phyloP scores from a whole-genome alignment of 345 rosid genomes.

The Trapa bicornis region DNA sequence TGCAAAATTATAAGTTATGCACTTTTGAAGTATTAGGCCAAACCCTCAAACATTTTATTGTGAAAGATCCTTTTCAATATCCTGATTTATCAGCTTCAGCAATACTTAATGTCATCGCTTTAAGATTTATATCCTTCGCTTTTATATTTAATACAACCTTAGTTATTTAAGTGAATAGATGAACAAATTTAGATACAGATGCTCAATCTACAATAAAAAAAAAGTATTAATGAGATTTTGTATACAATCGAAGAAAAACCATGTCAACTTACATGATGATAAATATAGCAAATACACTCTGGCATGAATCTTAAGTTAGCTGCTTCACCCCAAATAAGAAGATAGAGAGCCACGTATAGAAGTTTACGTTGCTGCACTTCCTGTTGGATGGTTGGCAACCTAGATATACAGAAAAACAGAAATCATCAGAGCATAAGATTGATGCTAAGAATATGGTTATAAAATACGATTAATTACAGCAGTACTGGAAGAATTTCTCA shows the following conservation, averaged over 20 bases:
- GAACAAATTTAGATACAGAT: background rate
- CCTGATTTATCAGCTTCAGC: no score
- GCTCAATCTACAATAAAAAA: background rate
- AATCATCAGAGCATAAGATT: slow-evolving; percentile 4
- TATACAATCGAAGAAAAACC: background rate
- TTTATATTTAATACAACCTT: background rate
- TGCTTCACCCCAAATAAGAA: slow-evolving; percentile 99
- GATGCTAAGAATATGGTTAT: background rate
- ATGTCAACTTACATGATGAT: slow-evolving; percentile 79
- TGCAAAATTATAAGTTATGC: no score
- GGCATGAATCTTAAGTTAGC: slow-evolving; percentile 99
- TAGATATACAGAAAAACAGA: slow-evolving; percentile 17
- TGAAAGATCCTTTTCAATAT: no score
- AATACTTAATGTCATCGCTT: background rate
- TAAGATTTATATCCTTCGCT: background rate
- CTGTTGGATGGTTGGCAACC: slow-evolving; percentile 99
- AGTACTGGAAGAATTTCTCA: background rate
- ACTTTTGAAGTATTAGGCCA: no score
- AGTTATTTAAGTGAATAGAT: background rate
- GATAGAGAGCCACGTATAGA: slow-evolving; percentile 90
- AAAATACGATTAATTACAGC: no score
- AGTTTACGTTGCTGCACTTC: slow-evolving; percentile 97
- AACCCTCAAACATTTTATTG: no score
- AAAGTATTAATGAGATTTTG: background rate
- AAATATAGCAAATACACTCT: slow-evolving; percentile 95